Conservation (phyloP, 73 alveolate genomes). For the Blepharisma japonicum region DNA sequence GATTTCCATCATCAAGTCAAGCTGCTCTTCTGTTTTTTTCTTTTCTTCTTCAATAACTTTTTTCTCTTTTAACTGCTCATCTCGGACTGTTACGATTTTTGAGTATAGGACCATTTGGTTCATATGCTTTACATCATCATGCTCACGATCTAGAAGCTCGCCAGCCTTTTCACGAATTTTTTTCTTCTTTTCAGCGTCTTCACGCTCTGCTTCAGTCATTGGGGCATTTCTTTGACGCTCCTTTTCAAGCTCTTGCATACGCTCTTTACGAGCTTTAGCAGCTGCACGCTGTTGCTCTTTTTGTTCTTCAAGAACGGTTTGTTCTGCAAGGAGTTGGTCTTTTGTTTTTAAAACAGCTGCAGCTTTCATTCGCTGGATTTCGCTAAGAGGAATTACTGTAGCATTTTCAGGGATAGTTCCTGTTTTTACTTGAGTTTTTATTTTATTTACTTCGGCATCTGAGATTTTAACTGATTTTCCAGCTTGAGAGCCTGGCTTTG, state of each 20-base stretch:
- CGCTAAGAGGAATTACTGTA: slow-evolving; percentile 19
- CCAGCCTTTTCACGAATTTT: slow-evolving; percentile 45
- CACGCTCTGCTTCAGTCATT: slow-evolving; percentile 45
- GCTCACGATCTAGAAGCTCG: slow-evolving; percentile 58
- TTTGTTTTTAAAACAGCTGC: slow-evolving; percentile 23
- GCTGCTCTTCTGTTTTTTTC: slow-evolving; percentile 70
- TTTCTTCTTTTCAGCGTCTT: slow-evolving; percentile 29
- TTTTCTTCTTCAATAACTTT: slow-evolving; percentile 59
- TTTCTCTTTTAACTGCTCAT: slow-evolving; percentile 67
- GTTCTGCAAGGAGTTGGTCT: slow-evolving; percentile 25
- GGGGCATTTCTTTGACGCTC: slow-evolving; percentile 35
- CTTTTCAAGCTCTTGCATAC: slow-evolving; percentile 32
- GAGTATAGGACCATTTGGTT: slow-evolving; percentile 79
- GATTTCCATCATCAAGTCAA: slow-evolving; percentile 84
- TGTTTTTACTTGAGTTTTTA: neutral
- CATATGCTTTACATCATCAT: slow-evolving; percentile 83
- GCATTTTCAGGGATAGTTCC: slow-evolving; percentile 9
- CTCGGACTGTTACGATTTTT: slow-evolving; percentile 77
- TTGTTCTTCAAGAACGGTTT: slow-evolving; percentile 31
- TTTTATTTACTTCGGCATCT: neutral
- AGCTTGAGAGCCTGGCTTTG: neutral
- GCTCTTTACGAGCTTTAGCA: slow-evolving; percentile 49
- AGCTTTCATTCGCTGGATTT: slow-evolving; percentile 36
- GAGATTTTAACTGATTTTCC: neutral
- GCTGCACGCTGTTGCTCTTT: slow-evolving; percentile 29